Evolutionary conservation across 2,329 filamentous ascomycete species (phyloP), one percentile per base, ranked within the genome.

Genomic region (Karstenula rhodostoma): DNA sequence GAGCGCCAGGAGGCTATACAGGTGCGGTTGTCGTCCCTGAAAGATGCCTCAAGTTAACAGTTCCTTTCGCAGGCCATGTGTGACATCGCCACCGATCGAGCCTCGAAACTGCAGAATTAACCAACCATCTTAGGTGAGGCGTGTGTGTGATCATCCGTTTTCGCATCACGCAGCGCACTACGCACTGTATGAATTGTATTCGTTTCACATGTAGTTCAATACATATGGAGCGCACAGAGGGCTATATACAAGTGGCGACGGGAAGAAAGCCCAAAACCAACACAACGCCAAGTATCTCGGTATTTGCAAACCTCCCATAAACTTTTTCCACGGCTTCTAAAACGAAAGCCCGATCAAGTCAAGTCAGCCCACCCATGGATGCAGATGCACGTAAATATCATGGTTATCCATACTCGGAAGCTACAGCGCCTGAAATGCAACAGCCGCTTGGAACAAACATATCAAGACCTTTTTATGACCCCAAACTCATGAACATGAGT

Each of bases 21-120:
- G 84, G 92, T 93, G 79, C 65, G 84, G 71, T 37, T 12, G 6
- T 23, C 19, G 22, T 25, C 43, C 37, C 27, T 29, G 17, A 44
- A 9, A 12, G 12, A 35, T 37, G 22, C 7, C 13, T 2, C 33
- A 47, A 19, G 22, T 27, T 43, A 13, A 19, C 32, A 35, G n/a
- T n/a, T 64, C 42, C n/a, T 57, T 27, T 13, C 9, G 40, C 58
- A 93, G 90, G 93, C 94, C 43, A 97, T 97, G 92, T 93, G 92
- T 72, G 91, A 93, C 70, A 97, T 97, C 73, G 94, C 94, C 32
- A 86, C 87, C 54, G 92, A 97, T 72, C 86, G 94, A 51, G 92
- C 90, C 0, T 76, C 78, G 33, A 96, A 93, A 77, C 62, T 77
- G 10, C 64, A 71, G 17, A 59, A 60, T 4, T 64, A 29, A 25